Conservation (phyloP, 208 protist species). For the Novymonas esmeraldas region DNA sequence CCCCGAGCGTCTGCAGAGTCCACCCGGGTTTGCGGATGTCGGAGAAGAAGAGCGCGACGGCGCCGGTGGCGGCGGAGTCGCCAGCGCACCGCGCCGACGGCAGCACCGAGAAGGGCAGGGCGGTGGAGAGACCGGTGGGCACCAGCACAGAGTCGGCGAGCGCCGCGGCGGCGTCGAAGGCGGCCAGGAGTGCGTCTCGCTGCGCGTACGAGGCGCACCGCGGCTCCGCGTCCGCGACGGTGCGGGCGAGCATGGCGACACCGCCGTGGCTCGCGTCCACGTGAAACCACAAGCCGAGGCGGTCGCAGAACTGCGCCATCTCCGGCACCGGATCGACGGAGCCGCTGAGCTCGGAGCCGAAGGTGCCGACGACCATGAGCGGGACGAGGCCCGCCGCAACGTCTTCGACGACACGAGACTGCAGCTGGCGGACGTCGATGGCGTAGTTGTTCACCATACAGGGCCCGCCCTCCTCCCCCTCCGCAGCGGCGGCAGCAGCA, state of each 20-base stretch:
- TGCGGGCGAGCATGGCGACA: slow-evolving; percentile 30
- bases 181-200: slow-evolving; percentile 1
- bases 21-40: slow-evolving; percentile 38
- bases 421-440: slow-evolving; percentile 49
- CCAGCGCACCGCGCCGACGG: background rate
- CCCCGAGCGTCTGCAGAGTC: slow-evolving; percentile 30
- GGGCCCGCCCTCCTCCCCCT: background rate
- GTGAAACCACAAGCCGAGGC: slow-evolving; percentile 74
- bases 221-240: background rate
- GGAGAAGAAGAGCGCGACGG: slow-evolving; percentile 32
- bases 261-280: slow-evolving; percentile 65
- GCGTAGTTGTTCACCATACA: slow-evolving; percentile 40
- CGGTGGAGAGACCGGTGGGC: slow-evolving; percentile 10
- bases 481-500: background rate
- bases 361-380: slow-evolving; percentile 63
- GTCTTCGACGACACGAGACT: slow-evolving; percentile 66
- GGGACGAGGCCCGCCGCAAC: slow-evolving; percentile 59
- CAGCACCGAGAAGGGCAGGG: slow-evolving; percentile 16
- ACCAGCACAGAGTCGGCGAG: slow-evolving; percentile 25
- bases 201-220: background rate
- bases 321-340: slow-evolving; percentile 58
- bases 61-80: background rate
- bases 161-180: slow-evolving; percentile 14
- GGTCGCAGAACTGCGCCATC: slow-evolving; percentile 48
- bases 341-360: slow-evolving; percentile 49